Conservation (phyloP, 306 rosid genomes). For the Inga leiocalycina region DNA sequence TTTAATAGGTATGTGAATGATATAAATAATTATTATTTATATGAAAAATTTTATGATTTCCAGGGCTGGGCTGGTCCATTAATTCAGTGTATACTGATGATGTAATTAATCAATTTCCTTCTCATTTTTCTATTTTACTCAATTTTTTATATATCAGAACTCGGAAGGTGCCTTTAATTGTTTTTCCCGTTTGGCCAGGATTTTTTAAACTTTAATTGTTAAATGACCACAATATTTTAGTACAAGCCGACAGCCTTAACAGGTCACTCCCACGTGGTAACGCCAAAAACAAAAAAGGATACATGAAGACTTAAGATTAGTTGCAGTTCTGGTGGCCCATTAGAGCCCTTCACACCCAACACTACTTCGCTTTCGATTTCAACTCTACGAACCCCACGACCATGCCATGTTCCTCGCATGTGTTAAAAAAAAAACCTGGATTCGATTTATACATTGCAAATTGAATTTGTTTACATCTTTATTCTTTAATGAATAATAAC, state of each 20-base stretch:
- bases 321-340: background rate
- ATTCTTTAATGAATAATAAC: no score
- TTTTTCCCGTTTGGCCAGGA: background rate
- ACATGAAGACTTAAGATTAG: background rate
- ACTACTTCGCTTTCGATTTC: background rate
- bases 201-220: background rate
- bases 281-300: background rate
- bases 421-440: background rate
- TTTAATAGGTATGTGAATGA: background rate
- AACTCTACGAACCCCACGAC: background rate
- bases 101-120: background rate
- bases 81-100: background rate
- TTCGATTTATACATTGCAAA: background rate
- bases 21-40: background rate
- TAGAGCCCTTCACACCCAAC: background rate
- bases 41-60: background rate
- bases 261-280: background rate
- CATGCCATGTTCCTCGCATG: background rate
- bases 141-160: background rate
- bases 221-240: background rate
- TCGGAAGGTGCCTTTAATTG: background rate
- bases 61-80: background rate
- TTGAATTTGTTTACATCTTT: background rate
- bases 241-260: background rate
- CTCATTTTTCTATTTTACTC: background rate